Conservation (phyloP, 1,284 basidiomycete species). For the Tetrapyrgos nigripes region DNA sequence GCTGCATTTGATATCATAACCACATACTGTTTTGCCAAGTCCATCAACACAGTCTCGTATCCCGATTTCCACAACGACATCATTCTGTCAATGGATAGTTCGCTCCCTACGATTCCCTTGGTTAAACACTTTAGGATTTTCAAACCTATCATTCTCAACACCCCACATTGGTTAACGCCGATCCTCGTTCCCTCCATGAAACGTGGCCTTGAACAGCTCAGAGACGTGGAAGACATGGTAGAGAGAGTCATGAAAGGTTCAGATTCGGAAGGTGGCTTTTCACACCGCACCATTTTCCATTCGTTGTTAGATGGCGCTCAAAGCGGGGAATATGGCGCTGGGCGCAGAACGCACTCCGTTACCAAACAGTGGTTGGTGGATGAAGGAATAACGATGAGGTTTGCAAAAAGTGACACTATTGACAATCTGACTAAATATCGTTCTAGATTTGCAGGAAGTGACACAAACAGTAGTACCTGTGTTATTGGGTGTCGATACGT, state of each 20-base stretch:
- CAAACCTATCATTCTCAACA: not conserved
- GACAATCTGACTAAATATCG: too few species aligned
- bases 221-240: constrained; percentile 30
- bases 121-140: not conserved
- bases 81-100: not conserved
- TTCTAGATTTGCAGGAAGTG: constrained; percentile 18
- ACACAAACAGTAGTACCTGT: constrained; percentile 28
- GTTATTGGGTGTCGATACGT: constrained; percentile 27
- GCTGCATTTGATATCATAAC: constrained; percentile 8
- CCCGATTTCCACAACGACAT: constrained; percentile 1
- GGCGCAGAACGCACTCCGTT: not conserved
- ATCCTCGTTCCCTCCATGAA: not conserved
- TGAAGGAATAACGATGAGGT: too few species aligned
- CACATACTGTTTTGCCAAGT: constrained; percentile 10
- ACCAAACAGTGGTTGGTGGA: constrained; percentile 15
- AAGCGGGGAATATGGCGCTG: not conserved
- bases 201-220: not conserved
- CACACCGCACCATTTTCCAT: not conserved
- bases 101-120: not conserved
- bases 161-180: not conserved
- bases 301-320: not conserved
- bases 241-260: constrained; percentile 37
- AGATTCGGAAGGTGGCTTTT: not conserved
- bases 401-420: too few species aligned
- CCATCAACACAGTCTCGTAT: not conserved